phyloP scores from a whole-genome alignment of 2,329 filamentous ascomycete genomes.

The Pestalotiopsis sp. region DNA sequence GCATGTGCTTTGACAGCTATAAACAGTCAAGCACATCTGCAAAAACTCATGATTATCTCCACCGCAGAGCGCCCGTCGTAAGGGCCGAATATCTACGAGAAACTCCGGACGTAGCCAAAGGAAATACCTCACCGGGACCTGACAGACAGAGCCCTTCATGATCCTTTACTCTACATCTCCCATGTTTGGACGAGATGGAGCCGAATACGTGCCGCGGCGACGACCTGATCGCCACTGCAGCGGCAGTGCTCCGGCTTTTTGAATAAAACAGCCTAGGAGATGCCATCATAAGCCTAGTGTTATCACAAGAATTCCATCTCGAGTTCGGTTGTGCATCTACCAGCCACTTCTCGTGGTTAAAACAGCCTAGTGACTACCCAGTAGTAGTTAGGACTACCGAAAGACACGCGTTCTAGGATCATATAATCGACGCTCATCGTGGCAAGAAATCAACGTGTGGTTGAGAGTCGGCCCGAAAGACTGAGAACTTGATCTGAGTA shows the following conservation, averaged over 20 bases:
- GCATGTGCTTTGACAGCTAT: background rate
- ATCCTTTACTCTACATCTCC: background rate
- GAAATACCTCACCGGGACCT: background rate
- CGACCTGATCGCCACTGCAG: background rate
- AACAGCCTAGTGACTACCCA: background rate
- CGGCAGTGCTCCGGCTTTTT: background rate
- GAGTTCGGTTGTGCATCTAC: background rate
- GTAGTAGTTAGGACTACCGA: background rate
- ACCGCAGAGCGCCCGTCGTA: background rate
- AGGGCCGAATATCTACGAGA: background rate
- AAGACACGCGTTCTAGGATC: background rate
- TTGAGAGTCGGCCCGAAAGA: too few species aligned
- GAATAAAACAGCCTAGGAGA: background rate
- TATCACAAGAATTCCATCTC: background rate
- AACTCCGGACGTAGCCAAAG: background rate
- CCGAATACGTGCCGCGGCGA: background rate
- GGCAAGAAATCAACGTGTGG: too few species aligned
- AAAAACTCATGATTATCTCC: background rate
- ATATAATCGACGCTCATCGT: too few species aligned
- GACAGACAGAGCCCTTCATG: background rate
- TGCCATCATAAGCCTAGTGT: background rate
- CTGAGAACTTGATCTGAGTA: too few species aligned
- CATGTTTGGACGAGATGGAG: background rate
- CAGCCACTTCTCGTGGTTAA: background rate
- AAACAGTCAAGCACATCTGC: background rate